A percentile compares a stretch with the other conserved stretches of the same genome.
These are phyloP conservation scores for Coelastrella sp. DNA, from an alignment of 139 green algal species.

Conservation along the genomic window DNA sequence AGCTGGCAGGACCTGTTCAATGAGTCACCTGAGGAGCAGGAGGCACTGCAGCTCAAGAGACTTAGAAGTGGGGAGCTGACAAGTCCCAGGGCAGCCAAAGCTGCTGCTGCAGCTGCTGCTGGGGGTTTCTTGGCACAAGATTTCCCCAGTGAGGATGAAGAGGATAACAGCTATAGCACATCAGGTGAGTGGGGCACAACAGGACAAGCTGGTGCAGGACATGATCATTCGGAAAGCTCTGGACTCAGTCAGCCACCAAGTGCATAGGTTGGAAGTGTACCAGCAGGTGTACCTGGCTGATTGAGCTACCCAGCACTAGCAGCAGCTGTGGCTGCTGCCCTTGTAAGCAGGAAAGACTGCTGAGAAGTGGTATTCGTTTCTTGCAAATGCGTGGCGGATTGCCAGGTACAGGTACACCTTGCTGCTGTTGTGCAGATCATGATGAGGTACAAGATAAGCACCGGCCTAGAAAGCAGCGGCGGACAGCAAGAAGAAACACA, in stretches of 20 bases:
- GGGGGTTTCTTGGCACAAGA: constrained; percentile 42
- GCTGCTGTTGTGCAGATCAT: neutral
- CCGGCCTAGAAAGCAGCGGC: neutral
- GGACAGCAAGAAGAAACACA: neutral
- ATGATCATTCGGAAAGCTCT: too few relatives aligned
- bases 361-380: too few relatives aligned
- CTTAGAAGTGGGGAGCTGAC: constrained; percentile 39
- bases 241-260: too few relatives aligned
- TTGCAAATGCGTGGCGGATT: too few relatives aligned
- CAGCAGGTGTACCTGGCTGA: too few relatives aligned
- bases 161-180: constrained; percentile 57
- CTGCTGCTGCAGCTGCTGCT: constrained; percentile 2
- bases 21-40: constrained; percentile 19
- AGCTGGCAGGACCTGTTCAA: constrained; percentile 60
- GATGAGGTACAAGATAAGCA: constrained; percentile 1
- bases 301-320: too few relatives aligned
- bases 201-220: too few relatives aligned
- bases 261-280: too few relatives aligned
- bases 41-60: constrained; percentile 22
- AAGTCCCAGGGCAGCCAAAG: constrained; percentile 1
- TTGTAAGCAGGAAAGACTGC: too few relatives aligned
- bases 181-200: too few relatives aligned
- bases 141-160: constrained; percentile 58
- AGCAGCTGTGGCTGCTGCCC: too few relatives aligned
- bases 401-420: neutral